Base-by-base conservation (phyloP, 2,329 filamentous ascomycete genomes). In the Neofusicoccum ribis region DNA sequence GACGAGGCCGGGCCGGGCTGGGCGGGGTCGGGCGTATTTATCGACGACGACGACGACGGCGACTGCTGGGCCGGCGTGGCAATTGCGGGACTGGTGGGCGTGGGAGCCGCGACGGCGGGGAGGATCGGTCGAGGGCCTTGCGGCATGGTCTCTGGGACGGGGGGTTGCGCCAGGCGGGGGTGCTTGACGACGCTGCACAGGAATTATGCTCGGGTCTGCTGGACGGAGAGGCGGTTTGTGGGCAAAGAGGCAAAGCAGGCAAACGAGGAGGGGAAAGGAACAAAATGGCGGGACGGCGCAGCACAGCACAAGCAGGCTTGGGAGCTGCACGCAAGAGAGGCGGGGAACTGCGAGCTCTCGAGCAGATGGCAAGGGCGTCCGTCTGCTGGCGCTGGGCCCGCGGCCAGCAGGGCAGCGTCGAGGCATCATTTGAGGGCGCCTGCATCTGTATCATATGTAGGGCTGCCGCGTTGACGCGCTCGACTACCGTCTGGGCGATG, bases 381-480 rank as follows among this genome's bases (percentile, higher is more conserved):
- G 27, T 31, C 15, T 34, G 27, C 34, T 23, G 17, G 39, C 15
- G 23, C 15, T 9, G 39, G 11, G 27, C 27, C 41, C 37, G 27
- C n/a, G 44, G 44, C 31, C 41, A 23, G 5, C 54, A 46, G 39
- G 39, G 15, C 41, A 27, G 27, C 5, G n/a, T 47, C 9, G 41
- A 47, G 4, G 31, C 56, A 46, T 14, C 27, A 46, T 60, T 47
- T 12, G 50, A 47, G 31, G 41, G 43, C 56, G 39, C 56, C 27
- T 36, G 56, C 41, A 37, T 60, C 56, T 47, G 56, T 60, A 60
- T 60, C 56, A 60, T 60, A 37, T 60, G 56, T 60, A 60, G 56
- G 31, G 31, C 56, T 60, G 56, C 56, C 39, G 56, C 56, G 47
- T 47, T 37, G 56, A 60, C 56, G 56, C 56, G 56, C 41, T 60